These are phyloP conservation scores for Starmerella etchellsii DNA, from an alignment of 805 yeast species.

Conservation along the genomic window DNA sequence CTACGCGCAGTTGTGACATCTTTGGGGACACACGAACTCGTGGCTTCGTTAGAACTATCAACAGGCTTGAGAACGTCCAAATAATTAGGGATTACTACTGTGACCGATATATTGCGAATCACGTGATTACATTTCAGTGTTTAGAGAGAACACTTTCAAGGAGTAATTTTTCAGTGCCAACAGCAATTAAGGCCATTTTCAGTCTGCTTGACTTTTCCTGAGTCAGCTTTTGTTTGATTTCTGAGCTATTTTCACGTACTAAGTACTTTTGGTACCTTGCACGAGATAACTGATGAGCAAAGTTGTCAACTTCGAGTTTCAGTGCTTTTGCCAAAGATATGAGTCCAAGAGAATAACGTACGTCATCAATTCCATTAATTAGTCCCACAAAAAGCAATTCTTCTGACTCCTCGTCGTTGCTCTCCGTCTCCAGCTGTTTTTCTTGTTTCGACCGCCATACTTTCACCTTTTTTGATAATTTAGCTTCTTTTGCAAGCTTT, in stretches of 20 bases:
- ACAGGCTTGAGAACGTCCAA: too few relatives aligned
- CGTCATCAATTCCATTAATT: conserved; percentile 7
- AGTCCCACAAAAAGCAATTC: background rate
- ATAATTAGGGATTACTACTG: too few relatives aligned
- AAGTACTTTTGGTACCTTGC: conserved; percentile 4
- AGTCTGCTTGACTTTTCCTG: conserved; percentile 3
- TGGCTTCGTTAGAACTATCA: too few relatives aligned
- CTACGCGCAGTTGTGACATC: conserved; percentile 12
- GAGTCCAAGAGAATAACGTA: conserved; percentile 6
- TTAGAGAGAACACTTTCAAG: conserved; percentile 19
- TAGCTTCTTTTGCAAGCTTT: background rate
- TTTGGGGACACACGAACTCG: too few relatives aligned
- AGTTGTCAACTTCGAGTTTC: conserved; percentile 6
- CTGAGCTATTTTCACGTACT: conserved; percentile 1
- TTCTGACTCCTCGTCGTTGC: background rate
- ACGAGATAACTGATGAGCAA: conserved; percentile 15
- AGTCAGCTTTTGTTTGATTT: background rate
- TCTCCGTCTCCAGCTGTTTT: conserved; percentile 12
- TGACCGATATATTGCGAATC: too few relatives aligned
- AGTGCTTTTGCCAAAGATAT: conserved; percentile 1
- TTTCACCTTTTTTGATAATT: conserved; percentile 6
- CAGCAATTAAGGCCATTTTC: conserved; percentile 16
- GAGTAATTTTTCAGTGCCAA: conserved; percentile 26
- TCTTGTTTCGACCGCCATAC: conserved; percentile 8
- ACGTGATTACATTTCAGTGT: too few relatives aligned